Evolutionary conservation across 768 basidiomycete species (phyloP), one percentile per base, ranked within the genome.

Genomic region (Russula sp.): DNA sequence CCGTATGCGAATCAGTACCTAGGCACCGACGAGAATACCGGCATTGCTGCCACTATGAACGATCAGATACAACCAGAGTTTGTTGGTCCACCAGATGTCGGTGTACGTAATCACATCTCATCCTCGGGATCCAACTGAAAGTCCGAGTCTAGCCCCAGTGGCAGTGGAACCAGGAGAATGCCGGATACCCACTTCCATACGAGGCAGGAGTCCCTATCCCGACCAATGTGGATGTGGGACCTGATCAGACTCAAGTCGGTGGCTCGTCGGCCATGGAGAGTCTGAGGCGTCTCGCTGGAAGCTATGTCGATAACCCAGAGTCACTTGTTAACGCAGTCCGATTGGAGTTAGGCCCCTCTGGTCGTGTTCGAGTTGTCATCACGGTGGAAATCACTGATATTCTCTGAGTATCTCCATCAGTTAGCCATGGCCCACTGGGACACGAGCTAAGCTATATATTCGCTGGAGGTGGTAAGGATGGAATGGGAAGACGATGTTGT

Each of bases 291-390:
- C n/a, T 54, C 16, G 59, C 52, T 8, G 35, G 9, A 8, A 29
- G 36, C 29, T 54, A 60, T 45, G 5, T 60, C 51, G 46, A 54
- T 36, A 41, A 60, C 52, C 52, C 52, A 5, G 43, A 39, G 6
- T 9, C 20, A 3, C n/a, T 32, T 8, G 29, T 60, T 39, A 39
- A 46, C 25, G 18, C 29, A 13, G 36, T 60, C 18, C 52, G 36
- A 29, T 18, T 48, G 18, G 52, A 54, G 20, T n/a, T 3, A 2
- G 45, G 59, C 2, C 25, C 46, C 3, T 41, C 45, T 13, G 52
- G 59, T 34, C 20, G 25, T 8, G 10, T 47, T 3, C 43, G 36
- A 34, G 38, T 60, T 18, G 22, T 54, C 13, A 60, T 60, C 45
- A 34, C 9, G 10, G 13, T 60, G 13, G 59, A 60, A 9, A 41